A percentile compares a stretch with the other conserved stretches of the same genome.
Conservation (phyloP, 108 stramenopile species). For the Cyclotella sp. region DNA sequence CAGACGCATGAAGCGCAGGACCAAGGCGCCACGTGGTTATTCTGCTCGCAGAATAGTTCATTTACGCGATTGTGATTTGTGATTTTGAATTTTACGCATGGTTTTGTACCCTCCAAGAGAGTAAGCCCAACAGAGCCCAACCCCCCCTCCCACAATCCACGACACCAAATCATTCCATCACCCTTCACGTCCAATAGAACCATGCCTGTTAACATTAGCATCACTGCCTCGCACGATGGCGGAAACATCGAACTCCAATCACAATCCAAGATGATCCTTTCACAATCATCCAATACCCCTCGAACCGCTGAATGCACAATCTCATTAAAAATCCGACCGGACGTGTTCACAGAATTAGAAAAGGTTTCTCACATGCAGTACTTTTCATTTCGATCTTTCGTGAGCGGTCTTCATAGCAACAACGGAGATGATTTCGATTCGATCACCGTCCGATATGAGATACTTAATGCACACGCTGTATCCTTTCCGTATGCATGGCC, state of each 20-base stretch:
- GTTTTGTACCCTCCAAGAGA: no score
- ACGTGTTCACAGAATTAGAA: conserved; percentile 77
- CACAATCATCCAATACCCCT: conserved; percentile 6
- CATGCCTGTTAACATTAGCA: conserved; percentile 16
- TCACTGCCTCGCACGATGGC: conserved; percentile 80
- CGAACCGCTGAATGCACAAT: conserved; percentile 50
- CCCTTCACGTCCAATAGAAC: no score
- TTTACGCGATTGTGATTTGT: no score
- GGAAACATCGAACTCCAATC: conserved; percentile 71
- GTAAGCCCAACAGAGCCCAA: no score
- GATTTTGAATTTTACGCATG: no score
- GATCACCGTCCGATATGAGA: conserved; percentile 59
- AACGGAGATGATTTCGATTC: conserved; percentile 15
- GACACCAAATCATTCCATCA: no score
- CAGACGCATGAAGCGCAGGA: no score
- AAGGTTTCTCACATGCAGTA: conserved; percentile 74
- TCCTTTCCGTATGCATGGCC: conserved; percentile 77
- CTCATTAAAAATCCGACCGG: conserved; percentile 47
- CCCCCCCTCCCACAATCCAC: no score
- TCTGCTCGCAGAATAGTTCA: no score
- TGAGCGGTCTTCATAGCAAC: background rate
- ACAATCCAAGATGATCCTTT: conserved; percentile 28
- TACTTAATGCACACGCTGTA: conserved; percentile 69
- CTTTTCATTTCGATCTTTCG: conserved; percentile 66
- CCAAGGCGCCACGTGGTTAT: no score